Conservation (phyloP, 176 grass and related monocot species). For the Juncus inflexus region DNA sequence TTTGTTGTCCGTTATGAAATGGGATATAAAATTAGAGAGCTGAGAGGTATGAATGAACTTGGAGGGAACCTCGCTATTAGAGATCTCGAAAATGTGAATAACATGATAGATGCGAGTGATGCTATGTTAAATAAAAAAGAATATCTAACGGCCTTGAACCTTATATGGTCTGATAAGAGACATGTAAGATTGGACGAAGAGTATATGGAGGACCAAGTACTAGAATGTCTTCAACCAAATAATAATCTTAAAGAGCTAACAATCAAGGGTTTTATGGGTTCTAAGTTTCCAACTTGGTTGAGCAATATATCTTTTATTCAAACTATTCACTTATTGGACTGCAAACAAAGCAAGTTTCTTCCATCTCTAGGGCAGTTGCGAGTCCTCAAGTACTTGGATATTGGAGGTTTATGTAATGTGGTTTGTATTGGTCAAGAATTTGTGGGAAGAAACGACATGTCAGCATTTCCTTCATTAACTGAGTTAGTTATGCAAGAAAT, state of each 20-base stretch:
- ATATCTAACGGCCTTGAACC: conserved; percentile 38
- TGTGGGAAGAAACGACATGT: conserved; percentile 27
- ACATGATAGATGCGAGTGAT: conserved; percentile 38
- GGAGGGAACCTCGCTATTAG: conserved; percentile 43
- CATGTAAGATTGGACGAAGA: conserved; percentile 20
- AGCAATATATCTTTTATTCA: conserved; percentile 40
- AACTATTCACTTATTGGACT: conserved; percentile 62
- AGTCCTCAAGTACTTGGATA: conserved; percentile 45
- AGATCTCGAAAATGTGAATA: conserved; percentile 49
- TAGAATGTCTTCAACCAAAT: conserved; percentile 51
- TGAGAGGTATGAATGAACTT: conserved; percentile 43
- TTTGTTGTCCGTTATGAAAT: conserved; percentile 46
- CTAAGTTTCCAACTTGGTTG: conserved; percentile 60
- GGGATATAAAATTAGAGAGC: conserved; percentile 56
- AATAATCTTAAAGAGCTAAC: conserved; percentile 48
- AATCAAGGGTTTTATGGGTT: conserved; percentile 44
- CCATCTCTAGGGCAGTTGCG: conserved; percentile 56
- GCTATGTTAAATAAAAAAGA: conserved; percentile 44
- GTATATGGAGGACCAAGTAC: conserved; percentile 28
- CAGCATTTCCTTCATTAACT: conserved; percentile 48
- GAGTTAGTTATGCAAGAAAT: conserved; percentile 52
- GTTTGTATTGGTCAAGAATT: conserved; percentile 53
- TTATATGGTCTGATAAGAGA: conserved; percentile 47
- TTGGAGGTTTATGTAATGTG: conserved; percentile 39
- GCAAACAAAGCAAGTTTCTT: conserved; percentile 40